Conservation (phyloP, 208 protist genomes). For the Porcisia hertigi region DNA sequence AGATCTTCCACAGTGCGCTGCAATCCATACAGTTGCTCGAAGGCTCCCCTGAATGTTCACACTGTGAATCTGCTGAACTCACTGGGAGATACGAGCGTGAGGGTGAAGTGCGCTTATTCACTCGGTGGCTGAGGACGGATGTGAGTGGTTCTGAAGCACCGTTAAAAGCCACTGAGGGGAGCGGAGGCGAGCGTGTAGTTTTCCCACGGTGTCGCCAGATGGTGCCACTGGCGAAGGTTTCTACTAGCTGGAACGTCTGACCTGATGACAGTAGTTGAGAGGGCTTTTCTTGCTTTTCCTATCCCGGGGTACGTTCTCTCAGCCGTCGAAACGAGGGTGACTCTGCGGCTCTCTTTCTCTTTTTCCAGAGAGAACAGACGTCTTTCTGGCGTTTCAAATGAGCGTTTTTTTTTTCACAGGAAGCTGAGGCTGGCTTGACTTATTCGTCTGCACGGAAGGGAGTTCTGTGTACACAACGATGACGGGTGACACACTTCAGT, state of each 20-base stretch:
- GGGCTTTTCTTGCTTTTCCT: background rate
- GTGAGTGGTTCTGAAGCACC: conserved; percentile 59
- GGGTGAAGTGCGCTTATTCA: conserved; percentile 70
- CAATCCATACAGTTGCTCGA: conserved; percentile 58
- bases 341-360: background rate
- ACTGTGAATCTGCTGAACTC: conserved; percentile 65
- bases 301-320: background rate
- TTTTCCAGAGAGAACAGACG: background rate
- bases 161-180: conserved; percentile 52
- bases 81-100: conserved; percentile 55
- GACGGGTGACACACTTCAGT: background rate
- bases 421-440: background rate
- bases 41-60: conserved; percentile 86
- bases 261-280: conserved; percentile 40
- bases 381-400: background rate
- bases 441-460: background rate
- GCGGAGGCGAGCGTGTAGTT: conserved; percentile 67
- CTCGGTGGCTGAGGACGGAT: conserved; percentile 70
- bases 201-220: conserved; percentile 70
- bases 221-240: conserved; percentile 79
- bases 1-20: conserved; percentile 10
- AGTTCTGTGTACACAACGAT: background rate
- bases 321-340: background rate
- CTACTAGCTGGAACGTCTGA: conserved; percentile 66
- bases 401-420: background rate